Conservation (phyloP, 2,329 filamentous ascomycete genomes). For the Colletotrichum nymphaeae region DNA sequence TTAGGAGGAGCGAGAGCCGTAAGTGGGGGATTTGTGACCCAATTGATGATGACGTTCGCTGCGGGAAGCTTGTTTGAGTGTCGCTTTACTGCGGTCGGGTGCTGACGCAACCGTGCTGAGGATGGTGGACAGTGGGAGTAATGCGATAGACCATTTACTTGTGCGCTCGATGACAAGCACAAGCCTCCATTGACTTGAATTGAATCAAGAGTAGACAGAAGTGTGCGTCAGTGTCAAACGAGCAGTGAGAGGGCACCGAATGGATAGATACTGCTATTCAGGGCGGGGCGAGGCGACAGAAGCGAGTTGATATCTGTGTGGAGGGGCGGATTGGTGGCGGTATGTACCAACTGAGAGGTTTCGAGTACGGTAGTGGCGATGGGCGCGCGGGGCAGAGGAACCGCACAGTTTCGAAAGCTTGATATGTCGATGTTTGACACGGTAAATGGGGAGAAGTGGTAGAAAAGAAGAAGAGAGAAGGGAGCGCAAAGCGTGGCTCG, state of each 20-base stretch:
- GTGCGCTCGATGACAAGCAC: neutral
- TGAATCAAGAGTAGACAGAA: constrained; percentile 1
- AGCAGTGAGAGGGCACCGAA: neutral
- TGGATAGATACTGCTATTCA: neutral
- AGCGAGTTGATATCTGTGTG: constrained; percentile 1
- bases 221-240: constrained; percentile 2
- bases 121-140: constrained; percentile 17
- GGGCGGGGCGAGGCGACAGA: neutral
- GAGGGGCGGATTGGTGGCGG: neutral
- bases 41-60: constrained; percentile 28
- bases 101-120: constrained; percentile 10
- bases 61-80: constrained; percentile 8
- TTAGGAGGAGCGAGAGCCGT: constrained; percentile 5
- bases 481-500: neutral
- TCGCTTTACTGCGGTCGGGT: constrained; percentile 19
- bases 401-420: neutral
- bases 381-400: neutral
- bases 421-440: neutral
- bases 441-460: neutral
- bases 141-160: constrained; percentile 9
- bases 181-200: constrained; percentile 20
- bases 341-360: neutral
- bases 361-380: constrained; percentile 17
- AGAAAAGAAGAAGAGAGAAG: neutral
- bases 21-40: constrained; percentile 23